These are phyloP conservation scores for Nothopassalora personata DNA, from an alignment of 2,329 filamentous ascomycete species.

Conservation along the genomic window DNA sequence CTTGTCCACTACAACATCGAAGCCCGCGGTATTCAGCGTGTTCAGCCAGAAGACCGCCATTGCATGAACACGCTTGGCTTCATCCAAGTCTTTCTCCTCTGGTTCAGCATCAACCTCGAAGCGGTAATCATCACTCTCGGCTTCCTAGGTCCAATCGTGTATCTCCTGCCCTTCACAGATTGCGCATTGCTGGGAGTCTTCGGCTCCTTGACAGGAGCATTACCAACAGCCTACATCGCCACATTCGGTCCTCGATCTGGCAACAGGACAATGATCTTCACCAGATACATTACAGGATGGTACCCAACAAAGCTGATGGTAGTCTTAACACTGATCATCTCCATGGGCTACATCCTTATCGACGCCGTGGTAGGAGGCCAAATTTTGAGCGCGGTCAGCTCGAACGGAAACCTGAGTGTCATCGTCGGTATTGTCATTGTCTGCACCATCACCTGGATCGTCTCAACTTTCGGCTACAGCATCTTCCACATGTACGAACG, in stretches of 20 bases:
- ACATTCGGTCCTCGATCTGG: slow-evolving; percentile 58
- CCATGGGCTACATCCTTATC: slow-evolving; percentile 56
- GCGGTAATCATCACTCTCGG: slow-evolving; percentile 62
- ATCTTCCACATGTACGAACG: slow-evolving; percentile 65
- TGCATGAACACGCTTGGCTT: slow-evolving; percentile 49
- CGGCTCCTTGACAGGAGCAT: slow-evolving; percentile 51
- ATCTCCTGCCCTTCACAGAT: slow-evolving; percentile 54
- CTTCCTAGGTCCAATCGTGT: slow-evolving; percentile 57
- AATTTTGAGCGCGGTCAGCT: slow-evolving; percentile 61
- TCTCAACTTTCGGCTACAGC: slow-evolving; percentile 63
- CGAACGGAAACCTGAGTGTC: slow-evolving; percentile 54
- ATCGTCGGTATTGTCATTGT: slow-evolving; percentile 63
- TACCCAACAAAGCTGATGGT: slow-evolving; percentile 61
- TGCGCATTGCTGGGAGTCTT: slow-evolving; percentile 53
- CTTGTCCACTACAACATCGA: slow-evolving; percentile 52
- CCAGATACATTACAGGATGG: slow-evolving; percentile 57
- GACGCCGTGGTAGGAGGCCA: slow-evolving; percentile 63
- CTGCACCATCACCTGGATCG: slow-evolving; percentile 56
- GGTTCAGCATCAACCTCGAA: slow-evolving; percentile 59
- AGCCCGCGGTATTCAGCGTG: slow-evolving; percentile 56
- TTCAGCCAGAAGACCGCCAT: slow-evolving; percentile 51
- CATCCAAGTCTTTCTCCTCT: slow-evolving; percentile 53
- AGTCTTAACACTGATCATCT: slow-evolving; percentile 57
- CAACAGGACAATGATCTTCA: slow-evolving; percentile 58
- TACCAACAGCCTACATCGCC: slow-evolving; percentile 55